Evolutionary conservation across 257 asterid species (phyloP), one percentile per base, ranked within the genome.

Genomic region (Lavandula angustifolia): DNA sequence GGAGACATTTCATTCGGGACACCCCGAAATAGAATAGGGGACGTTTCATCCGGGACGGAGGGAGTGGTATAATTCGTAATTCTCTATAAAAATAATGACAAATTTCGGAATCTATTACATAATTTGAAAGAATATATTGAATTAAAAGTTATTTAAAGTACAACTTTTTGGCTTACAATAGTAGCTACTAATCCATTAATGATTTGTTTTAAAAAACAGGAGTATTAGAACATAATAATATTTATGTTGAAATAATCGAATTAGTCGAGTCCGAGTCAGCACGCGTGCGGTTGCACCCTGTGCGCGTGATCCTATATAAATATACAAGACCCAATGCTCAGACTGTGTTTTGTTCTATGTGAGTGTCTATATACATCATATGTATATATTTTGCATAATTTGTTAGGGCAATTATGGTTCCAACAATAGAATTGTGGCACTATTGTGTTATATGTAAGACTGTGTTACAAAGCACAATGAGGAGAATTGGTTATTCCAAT

Each of bases 271-370:
- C 53, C 61, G 62, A 74, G 80, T 77, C 81, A 82, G 81, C 72
- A 69, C 48, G 92, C 89, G 77, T 82, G 92, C 87, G 74, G 67
- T 53, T 59, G 16, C 63, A 22, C 46, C 80, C 75, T 78, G 72
- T 68, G 71, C 84, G 84, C 87, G 64, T 79, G 82, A 82, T 82
- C 89, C 84, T 80, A 82, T 66, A 74, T n/a, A n/a, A n/a, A n/a
- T 46, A 77, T 70, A 54, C 59, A 65, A 65, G 44, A 69, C 70
- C 79, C 71, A 70, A 41, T 12, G 70, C 68, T 55, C 47, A 29
- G 2, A 58, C 54, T 54, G 67, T 35, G 41, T 46, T 46, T 40
- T 40, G 6, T 54, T 16, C 1, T 11, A 0, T 31, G 60, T 54
- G 60, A 11, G 40, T 54, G 42, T 54, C 27, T 22, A 2, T 49